Base-by-base conservation (phyloP, 768 basidiomycete genomes). In the Psilocybe cyanescens region DNA sequence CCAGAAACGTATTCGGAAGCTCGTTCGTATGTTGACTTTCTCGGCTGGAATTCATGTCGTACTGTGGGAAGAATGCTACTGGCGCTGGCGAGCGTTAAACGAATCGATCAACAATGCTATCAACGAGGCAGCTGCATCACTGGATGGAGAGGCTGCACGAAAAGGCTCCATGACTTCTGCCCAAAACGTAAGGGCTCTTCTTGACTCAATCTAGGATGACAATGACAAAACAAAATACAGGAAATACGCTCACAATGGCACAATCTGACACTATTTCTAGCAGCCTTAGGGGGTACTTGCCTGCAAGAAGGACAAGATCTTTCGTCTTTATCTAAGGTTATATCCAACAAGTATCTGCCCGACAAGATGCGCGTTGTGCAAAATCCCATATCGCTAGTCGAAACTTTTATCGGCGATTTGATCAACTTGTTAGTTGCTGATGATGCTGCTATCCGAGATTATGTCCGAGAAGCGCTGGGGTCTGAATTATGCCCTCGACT, bases 1-100 rank as follows among this genome's bases (percentile, higher is more conserved):
- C 70, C 93, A 95, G 75, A 94, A 90, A 72, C 85, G 92, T 2
- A 83, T 92, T 30, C 81, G 94, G 14, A 90, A 87, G 71, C 76
- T 92, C 28, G 72, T 94, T 54, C 84, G 90, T 5, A 70, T 85
- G 56, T 79, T 92, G 49, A 81, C 86, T 1, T 84, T 83, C 30
- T 86, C 89, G 12, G 83, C 84, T 31, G 83, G 86, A 1, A 82
- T 86, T n/a, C 86, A 92, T 55, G 77, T 90, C 19, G 90, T 89
- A 0, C 88, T 92, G 2, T 95, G 93, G 93, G 81, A 89, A 64
- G 93, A 95, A 68, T 89, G 86, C 62, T 94, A 89, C 71, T 88
- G 83, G 77, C 80, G 91, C 51, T 94, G 92, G 91, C 79, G 81
- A 29, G 74, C 78, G 4, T 73, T 94, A 47, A 84, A 84, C 12